Conservation (phyloP, 1,284 basidiomycete species). For the Sanghuangporus sanghuang region DNA sequence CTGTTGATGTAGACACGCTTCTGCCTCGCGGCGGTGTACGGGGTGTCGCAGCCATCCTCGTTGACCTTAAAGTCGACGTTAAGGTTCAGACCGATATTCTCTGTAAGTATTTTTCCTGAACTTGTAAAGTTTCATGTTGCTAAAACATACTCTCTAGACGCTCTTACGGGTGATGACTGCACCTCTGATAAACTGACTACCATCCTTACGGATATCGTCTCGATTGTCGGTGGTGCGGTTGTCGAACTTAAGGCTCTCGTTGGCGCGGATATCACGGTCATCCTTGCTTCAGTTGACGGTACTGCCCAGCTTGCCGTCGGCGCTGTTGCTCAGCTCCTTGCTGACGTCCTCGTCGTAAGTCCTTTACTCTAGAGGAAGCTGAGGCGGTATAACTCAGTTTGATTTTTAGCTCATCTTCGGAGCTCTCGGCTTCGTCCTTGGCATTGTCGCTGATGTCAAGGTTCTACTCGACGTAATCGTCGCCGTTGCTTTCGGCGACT, state of each 20-base stretch:
- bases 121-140: not conserved
- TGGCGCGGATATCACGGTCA: conserved; percentile 9
- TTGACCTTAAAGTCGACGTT: conserved; percentile 10
- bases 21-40: not conserved
- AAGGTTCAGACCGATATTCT: not conserved
- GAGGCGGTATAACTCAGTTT: not conserved
- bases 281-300: conserved; percentile 13
- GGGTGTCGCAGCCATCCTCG: conserved; percentile 8
- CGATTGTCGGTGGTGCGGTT: conserved; percentile 3
- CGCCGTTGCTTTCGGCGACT: conserved; percentile 9
- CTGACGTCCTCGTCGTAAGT: conserved; percentile 15
- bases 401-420: conserved; percentile 10
- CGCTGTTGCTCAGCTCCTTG: conserved; percentile 15
- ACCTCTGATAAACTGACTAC: conserved; percentile 11
- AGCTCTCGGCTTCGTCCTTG: conserved; percentile 14
- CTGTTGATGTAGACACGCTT: not conserved
- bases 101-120: conserved; percentile 1
- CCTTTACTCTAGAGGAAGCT: not conserved
- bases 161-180: conserved; percentile 2
- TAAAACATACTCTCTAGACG: not conserved
- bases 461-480: conserved; percentile 10
- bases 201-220: conserved; percentile 10
- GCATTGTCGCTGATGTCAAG: conserved; percentile 8
- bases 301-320: conserved; percentile 6
- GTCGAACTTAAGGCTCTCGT: conserved; percentile 17